Conservation (phyloP, 1,139 yeast species). For the Spathaspora jeffriesii region DNA sequence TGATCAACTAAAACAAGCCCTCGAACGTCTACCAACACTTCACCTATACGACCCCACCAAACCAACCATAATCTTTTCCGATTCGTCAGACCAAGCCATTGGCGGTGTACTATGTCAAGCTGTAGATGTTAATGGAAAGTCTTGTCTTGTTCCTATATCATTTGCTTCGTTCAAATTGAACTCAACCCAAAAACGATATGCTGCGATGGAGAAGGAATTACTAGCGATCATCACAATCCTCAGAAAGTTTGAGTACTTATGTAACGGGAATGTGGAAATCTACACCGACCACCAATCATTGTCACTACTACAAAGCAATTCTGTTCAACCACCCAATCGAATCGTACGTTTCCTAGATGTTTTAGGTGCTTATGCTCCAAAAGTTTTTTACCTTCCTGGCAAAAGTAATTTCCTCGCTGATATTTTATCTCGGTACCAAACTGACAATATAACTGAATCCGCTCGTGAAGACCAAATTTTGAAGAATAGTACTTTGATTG, state of each 20-base stretch:
- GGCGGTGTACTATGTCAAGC: no score
- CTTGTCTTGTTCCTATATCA: neutral
- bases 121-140: neutral
- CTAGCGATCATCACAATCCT: neutral
- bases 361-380: neutral
- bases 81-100: neutral
- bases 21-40: neutral
- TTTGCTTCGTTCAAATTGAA: neutral
- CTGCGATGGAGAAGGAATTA: slow-evolving; percentile 3
- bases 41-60: neutral
- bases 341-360: neutral
- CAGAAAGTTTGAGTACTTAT: no score
- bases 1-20: neutral
- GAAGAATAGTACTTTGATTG: neutral
- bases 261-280: neutral
- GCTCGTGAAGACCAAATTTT: neutral
- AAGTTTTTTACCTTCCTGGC: neutral
- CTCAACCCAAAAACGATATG: neutral
- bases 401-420: neutral
- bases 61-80: neutral
- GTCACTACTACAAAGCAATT: neutral
- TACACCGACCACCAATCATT: neutral
- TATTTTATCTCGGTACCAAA: neutral
- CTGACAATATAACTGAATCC: neutral
- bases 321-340: neutral